A percentile compares a stretch with the other conserved stretches of the same genome.
These are phyloP conservation scores for Xylariaceae sp. DNA, from an alignment of 2,329 filamentous ascomycete species.

Conservation along the genomic window DNA sequence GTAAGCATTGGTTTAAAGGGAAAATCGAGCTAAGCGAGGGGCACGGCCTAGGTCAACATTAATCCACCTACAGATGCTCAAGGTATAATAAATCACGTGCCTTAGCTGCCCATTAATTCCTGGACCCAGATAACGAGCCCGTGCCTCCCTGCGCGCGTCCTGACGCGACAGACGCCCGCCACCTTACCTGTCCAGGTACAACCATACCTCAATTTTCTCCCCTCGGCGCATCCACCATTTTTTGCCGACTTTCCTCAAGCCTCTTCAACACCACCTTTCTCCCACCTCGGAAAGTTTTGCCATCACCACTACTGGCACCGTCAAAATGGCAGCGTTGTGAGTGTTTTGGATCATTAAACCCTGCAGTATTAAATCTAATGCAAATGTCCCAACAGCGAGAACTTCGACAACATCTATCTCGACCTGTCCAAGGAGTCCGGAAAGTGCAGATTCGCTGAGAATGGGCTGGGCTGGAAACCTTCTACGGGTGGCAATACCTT, in stretches of 20 bases:
- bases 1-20: no score
- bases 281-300: slow-evolving; percentile 8
- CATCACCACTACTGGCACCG: slow-evolving; percentile 3
- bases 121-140: neutral
- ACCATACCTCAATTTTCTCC: slow-evolving; percentile 1
- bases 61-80: no score
- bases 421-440: slow-evolving; percentile 92
- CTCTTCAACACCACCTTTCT: slow-evolving; percentile 5
- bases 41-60: no score
- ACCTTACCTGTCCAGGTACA: slow-evolving; percentile 20
- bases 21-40: no score
- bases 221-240: neutral
- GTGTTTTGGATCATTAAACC: slow-evolving; percentile 7
- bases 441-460: slow-evolving; percentile 94
- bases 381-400: slow-evolving; percentile 65
- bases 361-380: neutral
- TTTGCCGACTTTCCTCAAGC: slow-evolving; percentile 3
- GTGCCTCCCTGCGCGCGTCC: slow-evolving; percentile 16
- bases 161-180: slow-evolving; percentile 23
- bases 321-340: slow-evolving; percentile 40
- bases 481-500: slow-evolving; percentile 87
- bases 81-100: slow-evolving; percentile 4
- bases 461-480: slow-evolving; percentile 94
- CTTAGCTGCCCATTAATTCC: slow-evolving; percentile 3
- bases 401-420: slow-evolving; percentile 95